Evolutionary conservation across 352 stramenopile species (phyloP).

Genomic region (Globisporangium nagaii): DNA sequence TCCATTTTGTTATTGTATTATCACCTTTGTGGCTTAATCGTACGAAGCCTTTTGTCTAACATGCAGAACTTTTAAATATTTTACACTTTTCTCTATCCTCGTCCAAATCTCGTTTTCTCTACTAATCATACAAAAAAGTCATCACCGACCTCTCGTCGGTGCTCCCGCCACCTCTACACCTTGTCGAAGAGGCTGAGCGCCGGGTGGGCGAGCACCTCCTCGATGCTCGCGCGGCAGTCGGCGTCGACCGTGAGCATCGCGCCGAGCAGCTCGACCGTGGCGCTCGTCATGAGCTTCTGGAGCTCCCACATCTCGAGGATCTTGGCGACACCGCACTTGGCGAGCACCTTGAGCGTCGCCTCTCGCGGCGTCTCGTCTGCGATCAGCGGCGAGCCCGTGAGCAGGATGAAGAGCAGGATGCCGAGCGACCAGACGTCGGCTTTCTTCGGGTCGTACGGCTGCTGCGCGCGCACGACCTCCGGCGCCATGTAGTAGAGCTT

Average conservation of each 20-base stretch:
- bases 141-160: too few relatives aligned
- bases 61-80: not conserved
- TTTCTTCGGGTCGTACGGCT: conserved; percentile 30
- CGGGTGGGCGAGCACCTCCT: conserved; percentile 26
- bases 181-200: conserved; percentile 8
- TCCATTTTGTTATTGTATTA: not conserved
- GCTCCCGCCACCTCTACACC: not conserved
- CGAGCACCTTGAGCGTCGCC: conserved; percentile 25
- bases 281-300: conserved; percentile 21
- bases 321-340: conserved; percentile 43
- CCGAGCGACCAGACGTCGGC: conserved; percentile 55
- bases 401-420: conserved; percentile 54
- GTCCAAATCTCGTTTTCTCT: not conserved
- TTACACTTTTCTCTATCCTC: not conserved
- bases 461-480: conserved; percentile 28
- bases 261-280: conserved; percentile 35
- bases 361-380: conserved; percentile 23
- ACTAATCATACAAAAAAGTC: not conserved
- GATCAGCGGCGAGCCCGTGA: conserved; percentile 45
- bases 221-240: conserved; percentile 22
- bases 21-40: not conserved
- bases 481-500: conserved; percentile 79
- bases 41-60: not conserved
- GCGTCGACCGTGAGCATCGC: conserved; percentile 48
- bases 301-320: conserved; percentile 49